Evolutionary conservation across 164 flowering plant species (phyloP).

Genomic region (Kalanchoe fedtschenkoi): DNA sequence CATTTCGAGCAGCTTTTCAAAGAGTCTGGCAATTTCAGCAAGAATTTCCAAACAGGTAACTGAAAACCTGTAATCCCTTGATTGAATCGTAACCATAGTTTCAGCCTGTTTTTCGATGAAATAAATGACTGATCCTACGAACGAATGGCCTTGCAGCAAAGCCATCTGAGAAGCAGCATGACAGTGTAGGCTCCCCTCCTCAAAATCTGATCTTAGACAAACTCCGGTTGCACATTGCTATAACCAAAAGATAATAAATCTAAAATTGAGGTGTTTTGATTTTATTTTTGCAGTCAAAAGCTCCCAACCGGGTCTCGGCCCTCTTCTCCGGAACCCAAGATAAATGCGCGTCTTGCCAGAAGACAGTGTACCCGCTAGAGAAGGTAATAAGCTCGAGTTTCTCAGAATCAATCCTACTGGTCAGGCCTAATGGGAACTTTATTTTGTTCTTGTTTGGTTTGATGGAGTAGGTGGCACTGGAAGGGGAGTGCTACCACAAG

Average conservation of each 20-base stretch:
- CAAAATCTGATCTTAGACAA: no score
- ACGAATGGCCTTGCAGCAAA: neutral
- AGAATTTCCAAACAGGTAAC: constrained; percentile 3
- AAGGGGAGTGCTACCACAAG: constrained; percentile 55
- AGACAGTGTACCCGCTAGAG: constrained; percentile 1
- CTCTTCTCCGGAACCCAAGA: neutral
- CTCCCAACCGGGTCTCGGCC: neutral
- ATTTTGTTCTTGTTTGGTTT: constrained; percentile 12
- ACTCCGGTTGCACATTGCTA: neutral
- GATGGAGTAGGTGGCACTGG: constrained; percentile 37
- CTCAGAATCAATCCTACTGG: no score
- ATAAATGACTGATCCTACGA: neutral
- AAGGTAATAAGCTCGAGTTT: no score
- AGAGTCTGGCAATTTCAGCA: constrained; percentile 2
- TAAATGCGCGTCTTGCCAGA: neutral
- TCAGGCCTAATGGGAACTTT: no score
- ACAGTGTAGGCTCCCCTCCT: neutral
- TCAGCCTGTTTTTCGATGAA: neutral
- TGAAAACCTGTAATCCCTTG: neutral
- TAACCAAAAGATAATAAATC: neutral
- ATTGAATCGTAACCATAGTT: no score
- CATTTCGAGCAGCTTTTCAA: constrained; percentile 5
- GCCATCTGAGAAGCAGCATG: neutral
- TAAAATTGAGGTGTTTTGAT: neutral
- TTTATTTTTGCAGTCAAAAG: neutral